These are phyloP conservation scores for Straminergon stramineum DNA, from an alignment of 225 moss, liverwort and hornwort species.

Conservation along the genomic window DNA sequence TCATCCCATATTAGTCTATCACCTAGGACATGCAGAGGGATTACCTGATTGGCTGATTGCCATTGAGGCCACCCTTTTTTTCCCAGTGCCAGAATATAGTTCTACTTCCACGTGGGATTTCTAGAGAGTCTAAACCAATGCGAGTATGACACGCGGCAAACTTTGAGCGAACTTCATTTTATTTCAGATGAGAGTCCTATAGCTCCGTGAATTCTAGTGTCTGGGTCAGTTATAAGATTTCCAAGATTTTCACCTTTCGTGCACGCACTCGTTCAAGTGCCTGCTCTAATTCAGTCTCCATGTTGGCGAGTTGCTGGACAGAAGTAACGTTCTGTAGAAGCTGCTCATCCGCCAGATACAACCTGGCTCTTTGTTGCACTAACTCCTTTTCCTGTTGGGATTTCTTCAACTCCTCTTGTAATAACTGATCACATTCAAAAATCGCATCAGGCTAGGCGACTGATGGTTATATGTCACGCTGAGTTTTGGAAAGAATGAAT, in stretches of 20 bases:
- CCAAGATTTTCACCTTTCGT: constrained; percentile 19
- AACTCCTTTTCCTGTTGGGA: constrained; percentile 52
- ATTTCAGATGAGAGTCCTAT: neutral
- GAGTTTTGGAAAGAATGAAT: neutral
- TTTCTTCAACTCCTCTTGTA: constrained; percentile 55
- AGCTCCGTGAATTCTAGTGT: neutral
- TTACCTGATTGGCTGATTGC: too few species aligned
- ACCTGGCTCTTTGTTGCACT: constrained; percentile 49
- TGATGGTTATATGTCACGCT: neutral
- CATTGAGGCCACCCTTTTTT: neutral
- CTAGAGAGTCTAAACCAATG: neutral
- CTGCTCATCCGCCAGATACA: constrained; percentile 50
- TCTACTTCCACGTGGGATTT: neutral
- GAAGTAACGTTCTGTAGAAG: constrained; percentile 41
- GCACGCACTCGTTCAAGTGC: constrained; percentile 57
- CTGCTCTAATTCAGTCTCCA: constrained; percentile 53
- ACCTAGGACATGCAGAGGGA: neutral
- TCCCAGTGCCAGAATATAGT: neutral
- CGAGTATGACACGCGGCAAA: neutral
- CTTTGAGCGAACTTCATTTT: neutral
- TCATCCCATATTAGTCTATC: neutral
- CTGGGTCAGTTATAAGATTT: neutral
- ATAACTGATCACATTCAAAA: constrained; percentile 8
- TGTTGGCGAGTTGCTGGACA: constrained; percentile 48
- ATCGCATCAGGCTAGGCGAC: neutral